Evolutionary conservation across 1,139 yeast species (phyloP), one percentile per base, ranked within the genome.

Genomic region (Candida tunisiensis): DNA sequence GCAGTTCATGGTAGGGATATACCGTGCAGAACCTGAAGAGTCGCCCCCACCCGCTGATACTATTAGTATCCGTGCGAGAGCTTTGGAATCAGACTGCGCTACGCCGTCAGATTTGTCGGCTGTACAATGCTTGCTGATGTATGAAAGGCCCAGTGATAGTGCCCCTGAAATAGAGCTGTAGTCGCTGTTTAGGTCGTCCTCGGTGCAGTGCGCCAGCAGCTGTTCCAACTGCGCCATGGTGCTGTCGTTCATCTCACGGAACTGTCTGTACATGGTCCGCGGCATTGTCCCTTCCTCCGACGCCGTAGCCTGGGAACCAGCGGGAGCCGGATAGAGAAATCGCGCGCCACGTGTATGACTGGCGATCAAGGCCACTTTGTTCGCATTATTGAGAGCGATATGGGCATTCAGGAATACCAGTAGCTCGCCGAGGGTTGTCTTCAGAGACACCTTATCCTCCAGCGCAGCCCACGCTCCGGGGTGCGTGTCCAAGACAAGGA

Each of bases 1-100:
- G 38, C 91, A 67, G 51, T 91, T 91, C 98, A 91, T 91, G 26
- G 83, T 73, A 4, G 96, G 80, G 23, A 88, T 80, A 49, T 91
- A 91, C 34, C 80, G 80, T 29, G 82, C n/a, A n/a, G n/a, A n/a
- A n/a, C n/a, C n/a, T n/a, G n/a, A 59, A 13, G 82, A 71, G 31
- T 73, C 71, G 39, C 82, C 91, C 36, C 74, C 83, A 35, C 75
- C 72, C 12, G 78, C 74, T 30, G 80, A 74, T 3, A 88, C 60
- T 5, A 83, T 67, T 36, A 91, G 50, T 8, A 88, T 62, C 28
- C 95, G 56, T 0, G 93, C 39, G 13, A 21, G 18, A 24, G 16
- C 12, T 15, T 16, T 3, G 17, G 11, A 16, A 16, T 24, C 22
- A 4, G 19, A 23, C 3, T 16, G n/a, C 10, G 15, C 14, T n/a